Conservation (phyloP, 2,329 filamentous ascomycete species). For the Blumeria graminis region DNA sequence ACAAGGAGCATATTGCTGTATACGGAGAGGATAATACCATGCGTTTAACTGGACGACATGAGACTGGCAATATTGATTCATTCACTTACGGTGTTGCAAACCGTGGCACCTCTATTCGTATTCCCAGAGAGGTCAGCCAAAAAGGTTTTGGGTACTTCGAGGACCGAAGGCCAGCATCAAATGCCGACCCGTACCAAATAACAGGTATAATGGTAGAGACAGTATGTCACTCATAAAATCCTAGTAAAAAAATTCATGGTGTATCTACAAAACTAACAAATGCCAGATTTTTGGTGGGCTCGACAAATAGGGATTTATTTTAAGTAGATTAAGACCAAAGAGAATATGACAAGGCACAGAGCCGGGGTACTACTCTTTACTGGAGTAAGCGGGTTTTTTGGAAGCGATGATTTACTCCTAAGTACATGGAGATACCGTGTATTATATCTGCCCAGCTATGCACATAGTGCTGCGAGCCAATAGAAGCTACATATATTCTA, state of each 20-base stretch:
- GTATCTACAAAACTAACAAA: slow-evolving; percentile 5
- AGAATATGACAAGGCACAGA: too few relatives aligned
- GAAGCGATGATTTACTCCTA: too few relatives aligned
- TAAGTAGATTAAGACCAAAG: too few relatives aligned
- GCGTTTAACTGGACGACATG: slow-evolving; percentile 78
- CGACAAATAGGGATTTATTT: slow-evolving; percentile 3
- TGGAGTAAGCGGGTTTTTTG: too few relatives aligned
- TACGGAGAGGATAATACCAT: slow-evolving; percentile 92
- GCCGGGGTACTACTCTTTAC: too few relatives aligned
- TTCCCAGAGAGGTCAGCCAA: slow-evolving; percentile 61
- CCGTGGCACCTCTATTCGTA: slow-evolving; percentile 82
- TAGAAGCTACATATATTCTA: too few relatives aligned
- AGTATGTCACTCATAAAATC: slow-evolving; percentile 6
- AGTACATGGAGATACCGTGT: too few relatives aligned
- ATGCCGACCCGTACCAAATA: slow-evolving; percentile 65
- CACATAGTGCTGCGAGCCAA: too few relatives aligned
- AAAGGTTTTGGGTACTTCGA: slow-evolving; percentile 94
- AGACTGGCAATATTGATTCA: slow-evolving; percentile 81
- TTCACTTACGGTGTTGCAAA: slow-evolving; percentile 91
- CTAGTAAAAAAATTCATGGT: background rate
- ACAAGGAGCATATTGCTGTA: slow-evolving; percentile 69
- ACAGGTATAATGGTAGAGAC: slow-evolving; percentile 18
- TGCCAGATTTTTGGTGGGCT: slow-evolving; percentile 13
- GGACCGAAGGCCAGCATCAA: slow-evolving; percentile 59
- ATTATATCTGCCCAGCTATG: too few relatives aligned